Conservation (phyloP, 805 yeast species). For the Ogataea populi-albae region DNA sequence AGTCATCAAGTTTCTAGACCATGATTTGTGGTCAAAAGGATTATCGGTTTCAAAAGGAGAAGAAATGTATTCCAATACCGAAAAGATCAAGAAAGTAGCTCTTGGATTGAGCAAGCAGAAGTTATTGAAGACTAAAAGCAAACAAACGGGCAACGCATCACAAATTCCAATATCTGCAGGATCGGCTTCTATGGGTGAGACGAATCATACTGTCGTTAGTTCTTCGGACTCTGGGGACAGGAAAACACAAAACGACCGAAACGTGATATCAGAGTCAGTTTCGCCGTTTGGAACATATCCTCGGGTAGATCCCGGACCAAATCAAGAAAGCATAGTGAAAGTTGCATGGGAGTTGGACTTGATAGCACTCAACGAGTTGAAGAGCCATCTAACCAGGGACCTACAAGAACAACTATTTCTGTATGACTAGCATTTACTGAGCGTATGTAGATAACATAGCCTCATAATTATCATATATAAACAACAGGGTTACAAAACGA, state of each 20-base stretch:
- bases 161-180: slow-evolving; percentile 8
- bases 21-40: slow-evolving; percentile 46
- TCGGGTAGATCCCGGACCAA: no score
- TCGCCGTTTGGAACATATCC: no score
- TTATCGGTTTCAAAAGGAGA: slow-evolving; percentile 21
- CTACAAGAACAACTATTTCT: slow-evolving; percentile 22
- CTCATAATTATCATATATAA: no score
- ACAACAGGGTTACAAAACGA: no score
- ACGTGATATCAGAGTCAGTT: slow-evolving; percentile 3
- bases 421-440: no score
- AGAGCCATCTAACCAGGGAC: slow-evolving; percentile 10
- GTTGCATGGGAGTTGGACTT: slow-evolving; percentile 9
- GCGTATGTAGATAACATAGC: no score
- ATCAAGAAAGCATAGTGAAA: slow-evolving; percentile 5
- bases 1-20: slow-evolving; percentile 42
- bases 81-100: slow-evolving; percentile 8
- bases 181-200: slow-evolving; percentile 2
- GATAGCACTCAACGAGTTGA: slow-evolving; percentile 15
- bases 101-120: slow-evolving; percentile 4
- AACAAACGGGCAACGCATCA: slow-evolving; percentile 1
- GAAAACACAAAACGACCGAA: slow-evolving; percentile 5
- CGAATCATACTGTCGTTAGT: not conserved
- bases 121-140: not conserved
- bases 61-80: slow-evolving; percentile 14
- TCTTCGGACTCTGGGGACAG: not conserved